Evolutionary conservation across 805 yeast genomes (phyloP).

Genomic region (Saturnispora galanensis): DNA sequence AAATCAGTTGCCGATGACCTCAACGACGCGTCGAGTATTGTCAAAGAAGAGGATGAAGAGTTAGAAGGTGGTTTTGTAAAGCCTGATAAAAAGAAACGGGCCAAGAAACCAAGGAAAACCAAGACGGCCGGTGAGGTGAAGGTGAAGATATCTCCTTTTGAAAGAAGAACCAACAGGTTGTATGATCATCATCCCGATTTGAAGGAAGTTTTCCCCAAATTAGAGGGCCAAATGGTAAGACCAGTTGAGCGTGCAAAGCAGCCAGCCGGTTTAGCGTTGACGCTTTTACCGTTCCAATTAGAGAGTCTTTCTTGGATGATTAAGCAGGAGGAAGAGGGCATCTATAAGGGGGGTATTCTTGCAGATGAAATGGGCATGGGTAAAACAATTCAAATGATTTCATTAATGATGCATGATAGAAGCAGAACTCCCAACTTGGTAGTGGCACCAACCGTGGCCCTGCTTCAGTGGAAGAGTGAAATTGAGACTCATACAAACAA

Average conservation of each 20-base stretch:
- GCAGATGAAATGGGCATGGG: conserved; percentile 99
- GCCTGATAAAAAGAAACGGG: conserved; percentile 7
- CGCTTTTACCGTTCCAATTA: conserved; percentile 77
- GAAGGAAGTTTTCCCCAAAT: conserved; percentile 56
- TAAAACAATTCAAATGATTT: conserved; percentile 93
- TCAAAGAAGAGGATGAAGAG: conserved; percentile 34
- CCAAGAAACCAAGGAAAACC: conserved; percentile 13
- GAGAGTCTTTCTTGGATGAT: conserved; percentile 91
- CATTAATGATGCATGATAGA: conserved; percentile 64
- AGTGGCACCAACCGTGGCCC: conserved; percentile 96
- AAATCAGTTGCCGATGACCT: conserved; percentile 16
- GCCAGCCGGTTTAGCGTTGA: conserved; percentile 68
- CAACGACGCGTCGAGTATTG: conserved; percentile 26
- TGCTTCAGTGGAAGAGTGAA: conserved; percentile 96
- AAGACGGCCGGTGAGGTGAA: conserved; percentile 23
- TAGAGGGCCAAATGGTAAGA: conserved; percentile 39
- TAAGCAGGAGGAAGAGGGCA: conserved; percentile 73
- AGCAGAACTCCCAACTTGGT: conserved; percentile 70
- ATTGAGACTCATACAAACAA: conserved; percentile 78
- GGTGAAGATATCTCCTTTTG: conserved; percentile 57
- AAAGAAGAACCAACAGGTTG: conserved; percentile 57
- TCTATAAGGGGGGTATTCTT: conserved; percentile 79
- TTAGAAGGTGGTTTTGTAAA: conserved; percentile 28
- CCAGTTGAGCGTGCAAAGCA: conserved; percentile 53
- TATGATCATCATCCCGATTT: conserved; percentile 74